A percentile compares a stretch with the other conserved stretches of the same genome.
Evolutionary conservation across 129 eudicot species (phyloP).

Genomic region (carrot (Daucus carota)): DNA sequence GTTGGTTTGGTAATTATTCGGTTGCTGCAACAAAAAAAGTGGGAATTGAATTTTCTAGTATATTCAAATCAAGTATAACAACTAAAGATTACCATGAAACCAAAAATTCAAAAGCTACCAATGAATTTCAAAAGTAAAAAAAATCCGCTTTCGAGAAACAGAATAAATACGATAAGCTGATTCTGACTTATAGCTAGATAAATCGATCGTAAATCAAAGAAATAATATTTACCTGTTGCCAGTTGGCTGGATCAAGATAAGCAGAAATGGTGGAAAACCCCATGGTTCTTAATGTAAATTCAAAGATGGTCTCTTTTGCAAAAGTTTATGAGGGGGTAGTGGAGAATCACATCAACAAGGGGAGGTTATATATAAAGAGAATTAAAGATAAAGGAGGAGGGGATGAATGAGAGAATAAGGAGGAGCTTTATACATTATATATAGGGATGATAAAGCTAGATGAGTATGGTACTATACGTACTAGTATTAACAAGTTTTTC

Average conservation of each 20-base stretch:
- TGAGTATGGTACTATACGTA: neutral
- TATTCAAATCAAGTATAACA: constrained; percentile 41
- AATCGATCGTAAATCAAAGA: neutral
- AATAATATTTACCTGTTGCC: constrained; percentile 49
- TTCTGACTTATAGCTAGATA: no score
- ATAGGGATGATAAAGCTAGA: constrained; percentile 8
- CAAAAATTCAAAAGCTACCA: neutral
- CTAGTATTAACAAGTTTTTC: constrained; percentile 11
- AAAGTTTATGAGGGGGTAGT: constrained; percentile 35
- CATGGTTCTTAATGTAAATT: constrained; percentile 46
- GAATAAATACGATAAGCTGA: neutral
- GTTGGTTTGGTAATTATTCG: constrained; percentile 36
- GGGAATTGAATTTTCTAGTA: constrained; percentile 32
- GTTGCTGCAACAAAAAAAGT: constrained; percentile 40
- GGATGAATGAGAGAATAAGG: constrained; percentile 42
- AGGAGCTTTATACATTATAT: constrained; percentile 26
- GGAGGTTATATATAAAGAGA: constrained; percentile 20
- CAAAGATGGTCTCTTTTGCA: constrained; percentile 47
- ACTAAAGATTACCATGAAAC: constrained; percentile 4
- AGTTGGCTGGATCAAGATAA: constrained; percentile 85
- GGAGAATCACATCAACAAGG: constrained; percentile 69
- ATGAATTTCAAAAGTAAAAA: neutral
- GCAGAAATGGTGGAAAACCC: constrained; percentile 77
- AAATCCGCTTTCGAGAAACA: neutral
- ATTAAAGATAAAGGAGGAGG: constrained; percentile 14